Percentiles rank a stretch among this genome's conserved stretches.
Evolutionary conservation across 1,284 basidiomycete species (phyloP).

Genomic region (Ceratobasidium sp.): DNA sequence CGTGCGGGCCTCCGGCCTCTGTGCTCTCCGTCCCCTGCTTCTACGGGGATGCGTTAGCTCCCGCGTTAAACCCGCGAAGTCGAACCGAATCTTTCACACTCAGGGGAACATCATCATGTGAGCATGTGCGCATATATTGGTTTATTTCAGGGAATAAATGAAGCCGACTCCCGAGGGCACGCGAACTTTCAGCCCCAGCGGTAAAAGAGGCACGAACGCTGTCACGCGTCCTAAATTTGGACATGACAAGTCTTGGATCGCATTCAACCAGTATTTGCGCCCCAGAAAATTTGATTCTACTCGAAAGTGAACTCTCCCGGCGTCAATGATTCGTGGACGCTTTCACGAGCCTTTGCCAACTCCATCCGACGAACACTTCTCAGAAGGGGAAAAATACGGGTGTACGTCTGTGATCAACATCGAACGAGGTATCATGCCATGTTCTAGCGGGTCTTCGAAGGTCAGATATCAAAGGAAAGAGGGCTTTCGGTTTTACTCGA

Average conservation of each 20-base stretch:
- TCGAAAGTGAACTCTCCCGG: background rate
- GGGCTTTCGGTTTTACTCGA: too few species aligned
- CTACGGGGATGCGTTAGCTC: background rate
- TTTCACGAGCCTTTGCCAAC: background rate
- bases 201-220: background rate
- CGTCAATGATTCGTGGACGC: background rate
- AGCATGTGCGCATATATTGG: background rate
- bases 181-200: background rate
- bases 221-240: background rate
- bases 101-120: background rate
- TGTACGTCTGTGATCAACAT: too few species aligned
- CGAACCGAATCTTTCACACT: slow-evolving; percentile 1
- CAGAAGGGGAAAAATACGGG: too few species aligned
- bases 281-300: background rate
- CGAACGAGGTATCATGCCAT: too few species aligned
- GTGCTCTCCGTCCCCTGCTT: background rate
- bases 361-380: background rate
- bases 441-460: too few species aligned
- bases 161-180: slow-evolving; percentile 6
- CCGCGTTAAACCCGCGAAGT: slow-evolving; percentile 10
- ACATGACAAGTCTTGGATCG: background rate
- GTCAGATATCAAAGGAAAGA: too few species aligned
- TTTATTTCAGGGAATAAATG: background rate
- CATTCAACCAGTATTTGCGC: background rate
- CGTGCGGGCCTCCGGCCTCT: background rate